Evolutionary conservation across 768 basidiomycete genomes (phyloP).

Genomic region (Porphyrellus cyaneotinctus): DNA sequence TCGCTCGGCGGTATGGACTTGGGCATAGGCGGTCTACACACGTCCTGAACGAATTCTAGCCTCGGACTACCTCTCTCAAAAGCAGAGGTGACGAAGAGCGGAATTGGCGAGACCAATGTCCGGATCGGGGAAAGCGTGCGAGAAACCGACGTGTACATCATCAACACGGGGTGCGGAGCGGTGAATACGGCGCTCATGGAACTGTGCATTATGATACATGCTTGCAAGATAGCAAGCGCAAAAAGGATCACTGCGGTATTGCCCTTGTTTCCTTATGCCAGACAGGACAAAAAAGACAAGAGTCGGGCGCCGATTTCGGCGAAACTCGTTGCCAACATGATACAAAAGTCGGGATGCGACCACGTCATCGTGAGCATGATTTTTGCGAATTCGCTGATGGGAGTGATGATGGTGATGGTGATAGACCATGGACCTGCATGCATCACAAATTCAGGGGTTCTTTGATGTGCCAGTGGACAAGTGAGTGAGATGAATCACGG

Average conservation of each 20-base stretch:
- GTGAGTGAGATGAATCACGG: constrained; percentile 49
- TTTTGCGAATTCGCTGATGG: background rate
- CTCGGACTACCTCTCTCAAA: constrained; percentile 87
- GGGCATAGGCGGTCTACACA: constrained; percentile 12
- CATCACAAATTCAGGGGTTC: constrained; percentile 98
- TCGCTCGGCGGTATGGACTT: constrained; percentile 72
- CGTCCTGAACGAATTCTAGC: constrained; percentile 44
- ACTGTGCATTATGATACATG: constrained; percentile 98
- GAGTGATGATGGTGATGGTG: constrained; percentile 3
- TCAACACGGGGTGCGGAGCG: constrained; percentile 84
- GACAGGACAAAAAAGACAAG: constrained; percentile 99
- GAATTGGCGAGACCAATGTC: constrained; percentile 88
- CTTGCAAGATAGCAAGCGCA: constrained; percentile 99
- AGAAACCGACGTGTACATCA: constrained; percentile 98
- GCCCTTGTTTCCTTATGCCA: constrained; percentile 93
- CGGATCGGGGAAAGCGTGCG: constrained; percentile 93
- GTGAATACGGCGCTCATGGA: constrained; percentile 97
- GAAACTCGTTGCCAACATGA: constrained; percentile 97
- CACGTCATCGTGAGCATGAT: constrained; percentile 82
- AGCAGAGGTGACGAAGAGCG: constrained; percentile 82
- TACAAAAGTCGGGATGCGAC: constrained; percentile 88
- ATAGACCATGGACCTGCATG: constrained; percentile 98
- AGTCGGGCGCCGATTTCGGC: constrained; percentile 96
- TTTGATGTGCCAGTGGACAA: constrained; percentile 99
- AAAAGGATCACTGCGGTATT: constrained; percentile 98